Evolutionary conservation across 2,329 filamentous ascomycete genomes (phyloP).

Genomic region (Arthrinium puccinioides): DNA sequence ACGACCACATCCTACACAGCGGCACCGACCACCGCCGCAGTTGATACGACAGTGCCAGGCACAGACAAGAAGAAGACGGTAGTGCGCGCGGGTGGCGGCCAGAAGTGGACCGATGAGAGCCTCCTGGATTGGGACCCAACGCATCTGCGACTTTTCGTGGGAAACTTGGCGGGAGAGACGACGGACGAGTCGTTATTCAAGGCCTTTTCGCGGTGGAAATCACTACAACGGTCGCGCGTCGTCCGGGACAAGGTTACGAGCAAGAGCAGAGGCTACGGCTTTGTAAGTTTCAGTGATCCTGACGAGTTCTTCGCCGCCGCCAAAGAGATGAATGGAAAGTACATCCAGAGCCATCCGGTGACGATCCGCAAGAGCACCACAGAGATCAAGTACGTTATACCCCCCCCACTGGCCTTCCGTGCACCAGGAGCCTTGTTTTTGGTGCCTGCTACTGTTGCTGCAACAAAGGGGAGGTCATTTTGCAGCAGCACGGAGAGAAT

Average conservation of each 20-base stretch:
- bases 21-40: constrained; percentile 25
- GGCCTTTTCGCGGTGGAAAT: constrained; percentile 82
- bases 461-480: neutral
- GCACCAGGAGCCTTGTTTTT: neutral
- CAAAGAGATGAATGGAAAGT: constrained; percentile 98
- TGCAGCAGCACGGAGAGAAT: neutral
- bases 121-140: constrained; percentile 94
- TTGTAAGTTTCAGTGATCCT: constrained; percentile 90
- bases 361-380: constrained; percentile 82
- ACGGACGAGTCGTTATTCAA: constrained; percentile 94
- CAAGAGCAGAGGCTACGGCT: constrained; percentile 94
- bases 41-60: constrained; percentile 29
- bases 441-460: neutral
- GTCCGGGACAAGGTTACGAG: constrained; percentile 92
- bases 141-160: constrained; percentile 91
- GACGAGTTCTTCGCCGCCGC: constrained; percentile 96
- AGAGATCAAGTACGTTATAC: constrained; percentile 60
- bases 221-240: constrained; percentile 86
- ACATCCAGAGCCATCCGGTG: constrained; percentile 95
- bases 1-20: constrained; percentile 35
- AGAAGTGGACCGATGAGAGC: constrained; percentile 83
- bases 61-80: constrained; percentile 76
- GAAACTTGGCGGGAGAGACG: constrained; percentile 93
- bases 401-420: neutral
- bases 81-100: constrained; percentile 78